These are phyloP conservation scores for Rhizophora apiculata DNA, from an alignment of 345 rosid genomes.

Conservation along the genomic window DNA sequence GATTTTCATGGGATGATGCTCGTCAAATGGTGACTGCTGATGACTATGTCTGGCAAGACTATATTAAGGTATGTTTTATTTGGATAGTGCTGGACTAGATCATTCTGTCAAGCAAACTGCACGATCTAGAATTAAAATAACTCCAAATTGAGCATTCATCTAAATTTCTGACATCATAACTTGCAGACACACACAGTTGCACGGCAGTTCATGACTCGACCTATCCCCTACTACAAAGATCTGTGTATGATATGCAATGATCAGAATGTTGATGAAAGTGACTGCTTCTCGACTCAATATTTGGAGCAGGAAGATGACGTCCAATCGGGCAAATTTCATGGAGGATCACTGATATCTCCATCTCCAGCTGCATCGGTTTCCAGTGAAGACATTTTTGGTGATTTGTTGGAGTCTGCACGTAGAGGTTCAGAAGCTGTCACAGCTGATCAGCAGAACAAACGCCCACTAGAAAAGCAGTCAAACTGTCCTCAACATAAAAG, in stretches of 20 bases:
- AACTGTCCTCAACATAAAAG: constrained; percentile 32
- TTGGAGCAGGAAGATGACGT: constrained; percentile 45
- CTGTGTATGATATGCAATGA: constrained; percentile 57
- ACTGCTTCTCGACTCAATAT: constrained; percentile 48
- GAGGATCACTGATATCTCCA: constrained; percentile 26
- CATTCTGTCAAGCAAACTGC: not conserved
- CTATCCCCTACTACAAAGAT: constrained; percentile 38
- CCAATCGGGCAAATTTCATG: constrained; percentile 26
- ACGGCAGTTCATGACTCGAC: constrained; percentile 74
- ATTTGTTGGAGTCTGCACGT: constrained; percentile 19
- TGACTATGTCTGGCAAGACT: constrained; percentile 81
- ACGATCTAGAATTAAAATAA: not conserved
- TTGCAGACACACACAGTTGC: constrained; percentile 68
- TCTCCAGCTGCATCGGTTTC: constrained; percentile 27
- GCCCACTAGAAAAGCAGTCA: constrained; percentile 34
- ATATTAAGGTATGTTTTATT: constrained; percentile 55
- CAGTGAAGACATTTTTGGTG: constrained; percentile 9
- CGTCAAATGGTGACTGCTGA: constrained; percentile 86
- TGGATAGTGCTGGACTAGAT: not conserved
- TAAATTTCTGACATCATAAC: constrained; percentile 8
- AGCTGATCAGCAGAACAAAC: constrained; percentile 40
- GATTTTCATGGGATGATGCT: constrained; percentile 77
- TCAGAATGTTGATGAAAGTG: constrained; percentile 38
- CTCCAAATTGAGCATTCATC: not conserved
- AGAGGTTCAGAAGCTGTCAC: constrained; percentile 23